phyloP scores from a whole-genome alignment of 768 basidiomycete genomes.

The Piloderma croceum region DNA sequence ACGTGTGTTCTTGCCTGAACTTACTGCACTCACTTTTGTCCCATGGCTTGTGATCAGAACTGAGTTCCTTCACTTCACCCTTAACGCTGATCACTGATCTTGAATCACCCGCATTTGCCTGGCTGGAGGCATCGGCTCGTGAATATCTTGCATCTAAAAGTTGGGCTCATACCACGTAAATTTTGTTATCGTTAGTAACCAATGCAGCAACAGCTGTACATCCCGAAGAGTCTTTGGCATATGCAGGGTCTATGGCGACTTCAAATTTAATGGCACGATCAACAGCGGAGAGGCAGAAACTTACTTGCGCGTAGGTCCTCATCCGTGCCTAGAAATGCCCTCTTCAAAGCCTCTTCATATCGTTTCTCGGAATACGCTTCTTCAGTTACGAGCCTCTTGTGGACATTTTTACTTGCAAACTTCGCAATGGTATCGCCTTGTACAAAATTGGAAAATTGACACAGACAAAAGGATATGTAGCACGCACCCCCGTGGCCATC shows the following conservation, averaged over 20 bases:
- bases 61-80: conserved; percentile 83
- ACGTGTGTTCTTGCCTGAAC: conserved; percentile 1
- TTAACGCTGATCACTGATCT: conserved; percentile 80
- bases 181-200: conserved; percentile 68
- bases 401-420: conserved; percentile 81
- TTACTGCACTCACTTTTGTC: conserved; percentile 56
- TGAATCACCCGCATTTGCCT: conserved; percentile 99
- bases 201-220: conserved; percentile 92
- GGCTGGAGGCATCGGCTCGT: conserved; percentile 6
- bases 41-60: conserved; percentile 93
- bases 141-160: conserved; percentile 2
- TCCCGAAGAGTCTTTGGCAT: conserved; percentile 88
- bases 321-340: conserved; percentile 89
- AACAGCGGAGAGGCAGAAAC: conserved; percentile 19
- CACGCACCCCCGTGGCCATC: conserved; percentile 93
- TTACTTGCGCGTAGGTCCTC: conserved; percentile 85
- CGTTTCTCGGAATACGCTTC: conserved; percentile 64
- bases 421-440: conserved; percentile 78
- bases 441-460: conserved; percentile 1
- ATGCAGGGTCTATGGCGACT: conserved; percentile 62
- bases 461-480: background rate
- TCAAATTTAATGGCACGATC: conserved; percentile 8
- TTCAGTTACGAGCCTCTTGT: conserved; percentile 68
- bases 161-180: conserved; percentile 70
- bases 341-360: conserved; percentile 76